Conservation (phyloP, 768 basidiomycete species). For the Suillus decipiens region DNA sequence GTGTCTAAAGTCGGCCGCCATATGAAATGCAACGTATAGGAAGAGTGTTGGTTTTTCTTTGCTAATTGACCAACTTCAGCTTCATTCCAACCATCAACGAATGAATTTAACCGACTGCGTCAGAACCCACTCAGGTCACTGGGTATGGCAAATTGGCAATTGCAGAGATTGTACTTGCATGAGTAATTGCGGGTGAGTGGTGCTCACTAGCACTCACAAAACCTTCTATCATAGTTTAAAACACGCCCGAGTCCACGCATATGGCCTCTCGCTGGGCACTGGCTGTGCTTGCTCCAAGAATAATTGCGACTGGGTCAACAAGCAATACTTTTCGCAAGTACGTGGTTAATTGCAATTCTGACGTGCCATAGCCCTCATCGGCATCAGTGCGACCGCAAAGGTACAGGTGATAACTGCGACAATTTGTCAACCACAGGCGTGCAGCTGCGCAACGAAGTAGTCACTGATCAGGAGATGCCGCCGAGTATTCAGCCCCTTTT, state of each 20-base stretch:
- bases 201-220: not conserved
- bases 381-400: slow-evolving; percentile 25
- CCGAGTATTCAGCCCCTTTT: too few relatives aligned
- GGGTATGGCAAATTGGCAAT: slow-evolving; percentile 13
- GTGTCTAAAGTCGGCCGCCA: not conserved
- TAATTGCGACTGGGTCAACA: slow-evolving; percentile 35
- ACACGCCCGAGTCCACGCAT: slow-evolving; percentile 28
- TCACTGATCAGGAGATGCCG: too few relatives aligned
- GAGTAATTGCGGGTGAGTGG: slow-evolving; percentile 29
- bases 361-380: not conserved
- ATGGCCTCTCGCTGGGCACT: too few relatives aligned
- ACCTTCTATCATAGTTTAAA: not conserved
- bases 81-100: too few relatives aligned
- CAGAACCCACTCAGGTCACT: too few relatives aligned
- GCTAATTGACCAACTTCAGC: too few relatives aligned
- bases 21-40: too few relatives aligned
- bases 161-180: slow-evolving; percentile 32
- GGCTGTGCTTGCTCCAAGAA: too few relatives aligned
- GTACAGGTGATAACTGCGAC: slow-evolving; percentile 3
- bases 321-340: slow-evolving; percentile 27
- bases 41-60: too few relatives aligned
- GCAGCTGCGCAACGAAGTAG: too few relatives aligned
- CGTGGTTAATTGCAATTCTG: not conserved
- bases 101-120: too few relatives aligned
- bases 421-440: too few relatives aligned